Evolutionary conservation across 805 yeast species (phyloP), one percentile per base, ranked within the genome.

Genomic region (Ogataea parapolymorpha): DNA sequence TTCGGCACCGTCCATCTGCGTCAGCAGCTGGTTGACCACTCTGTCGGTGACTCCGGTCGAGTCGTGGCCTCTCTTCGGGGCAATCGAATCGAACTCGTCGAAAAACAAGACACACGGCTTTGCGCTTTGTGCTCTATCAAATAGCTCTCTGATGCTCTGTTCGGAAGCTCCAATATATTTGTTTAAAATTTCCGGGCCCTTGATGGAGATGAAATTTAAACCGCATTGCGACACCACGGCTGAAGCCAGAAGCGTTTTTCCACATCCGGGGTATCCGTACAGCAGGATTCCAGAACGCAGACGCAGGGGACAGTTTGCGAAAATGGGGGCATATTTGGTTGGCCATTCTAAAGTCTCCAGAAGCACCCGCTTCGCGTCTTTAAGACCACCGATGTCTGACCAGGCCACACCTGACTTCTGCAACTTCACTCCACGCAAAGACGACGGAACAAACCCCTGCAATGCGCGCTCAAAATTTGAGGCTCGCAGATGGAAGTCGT

Each of bases 1-100:
- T 62, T 93, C 98, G 1, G 98, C 98, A 67, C 99, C 99, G 63
- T 93, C 99, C 96, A 93, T 90, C 60, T 93, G 97, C 0, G 99
- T 93, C 54, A 93, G 74, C 79, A 93, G 77, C 59, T 93, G 99
- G 64, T 93, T 93, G 18, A 93, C 99, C 29, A 93, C 96, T 53
- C 99, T 75, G 61, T 93, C 99, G 3, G 98, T 93, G 4, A 93
- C 98, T 42, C 98, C 98, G 0, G 98, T 90, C 1, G 95, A 86
- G 59, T 91, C 99, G 56, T 90, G 97, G 2, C 98, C 98, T 72
- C 98, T 82, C 60, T 90, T 90, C 1, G 98, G 98, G 0, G 98
- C 97, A 56, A 93, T 88, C 0, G 98, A 89, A 54, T 91, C 98
- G 61, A 91, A 90, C 58, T 91, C 97, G 64, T 91, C 98, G 62